These are phyloP conservation scores for Litsea cubeba DNA, from an alignment of 164 flowering plant genomes.

Conservation along the genomic window DNA sequence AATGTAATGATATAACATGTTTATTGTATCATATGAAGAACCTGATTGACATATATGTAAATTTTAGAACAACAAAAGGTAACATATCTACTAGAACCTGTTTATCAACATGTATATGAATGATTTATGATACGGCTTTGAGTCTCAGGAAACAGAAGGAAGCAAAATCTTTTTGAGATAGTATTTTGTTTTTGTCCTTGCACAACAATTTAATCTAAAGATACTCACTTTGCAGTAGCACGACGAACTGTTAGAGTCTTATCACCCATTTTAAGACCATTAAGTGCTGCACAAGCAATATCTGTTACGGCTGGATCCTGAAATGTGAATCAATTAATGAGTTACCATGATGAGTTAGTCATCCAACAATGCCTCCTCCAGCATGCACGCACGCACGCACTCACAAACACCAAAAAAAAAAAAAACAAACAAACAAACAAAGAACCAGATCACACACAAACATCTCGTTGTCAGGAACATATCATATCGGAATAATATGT, in stretches of 20 bases:
- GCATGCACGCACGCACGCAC: too few species aligned
- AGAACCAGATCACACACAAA: neutral
- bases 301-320: slow-evolving; percentile 85
- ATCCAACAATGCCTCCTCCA: neutral
- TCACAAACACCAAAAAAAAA: neutral
- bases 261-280: slow-evolving; percentile 88
- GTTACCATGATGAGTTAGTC: neutral
- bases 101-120: too few species aligned
- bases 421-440: neutral
- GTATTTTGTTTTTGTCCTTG: too few species aligned
- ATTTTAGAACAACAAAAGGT: too few species aligned
- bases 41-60: too few species aligned
- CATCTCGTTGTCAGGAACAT: neutral
- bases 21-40: neutral
- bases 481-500: too few species aligned
- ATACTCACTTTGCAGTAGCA: slow-evolving; percentile 59
- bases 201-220: neutral
- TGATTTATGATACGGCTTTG: too few species aligned
- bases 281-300: slow-evolving; percentile 75
- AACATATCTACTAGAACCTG: too few species aligned
- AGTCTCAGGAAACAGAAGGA: too few species aligned
- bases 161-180: too few species aligned
- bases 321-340: slow-evolving; percentile 4
- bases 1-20: too few species aligned
- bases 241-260: slow-evolving; percentile 82